Base-by-base conservation (phyloP, 1,284 basidiomycete species). In the Ganoderma sp. region DNA sequence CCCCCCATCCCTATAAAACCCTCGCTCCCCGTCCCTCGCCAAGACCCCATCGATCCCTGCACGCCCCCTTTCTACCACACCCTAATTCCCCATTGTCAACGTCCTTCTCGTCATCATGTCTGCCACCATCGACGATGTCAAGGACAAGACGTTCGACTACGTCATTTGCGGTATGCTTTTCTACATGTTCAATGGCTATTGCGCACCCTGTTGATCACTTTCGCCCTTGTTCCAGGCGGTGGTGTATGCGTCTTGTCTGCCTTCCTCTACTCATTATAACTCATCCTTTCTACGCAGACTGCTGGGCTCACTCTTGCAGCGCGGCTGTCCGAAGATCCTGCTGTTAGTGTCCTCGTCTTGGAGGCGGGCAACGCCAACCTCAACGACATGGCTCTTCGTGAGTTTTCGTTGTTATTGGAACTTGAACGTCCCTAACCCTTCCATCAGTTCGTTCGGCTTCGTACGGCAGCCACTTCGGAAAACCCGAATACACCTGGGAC, bases 291-390 rank as follows among this genome's bases (percentile, higher is more conserved):
- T 19, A 5, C 9, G 6, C 56, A 75, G 78, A 78, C 86, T 5
- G 81, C 82, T 0, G 87, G 86, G 7, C 75, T 84, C 10, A 82
- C 83, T 0, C 77, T 87, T 2, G 86, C 85, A 14, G 79, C 78
- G 22, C 78, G 86, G 5, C 77, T 88, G 22, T 78, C 79, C 1
- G 84, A 85, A 63, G 82, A 87, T 66, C 74, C 81, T 0, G 67
- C 73, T 54, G 75, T 76, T 34, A 78, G 80, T 7, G 79, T 81
- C 6, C 72, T 79, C 57, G 74, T 81, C 61, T 70, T 81, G 12
- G 79, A 81, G 69, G 79, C 79, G 2, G 80, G 80, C 12, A 64
- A 73, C n/a, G 74, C 76, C 32, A 77, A 78, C 64, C 42, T 78
- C 43, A 64, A 71, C 43, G 77, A 77, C 28, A 69, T 71, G 37